Evolutionary conservation across 768 basidiomycete genomes (phyloP), one percentile per base, ranked within the genome.

Genomic region (Daedaleopsis sinensis): DNA sequence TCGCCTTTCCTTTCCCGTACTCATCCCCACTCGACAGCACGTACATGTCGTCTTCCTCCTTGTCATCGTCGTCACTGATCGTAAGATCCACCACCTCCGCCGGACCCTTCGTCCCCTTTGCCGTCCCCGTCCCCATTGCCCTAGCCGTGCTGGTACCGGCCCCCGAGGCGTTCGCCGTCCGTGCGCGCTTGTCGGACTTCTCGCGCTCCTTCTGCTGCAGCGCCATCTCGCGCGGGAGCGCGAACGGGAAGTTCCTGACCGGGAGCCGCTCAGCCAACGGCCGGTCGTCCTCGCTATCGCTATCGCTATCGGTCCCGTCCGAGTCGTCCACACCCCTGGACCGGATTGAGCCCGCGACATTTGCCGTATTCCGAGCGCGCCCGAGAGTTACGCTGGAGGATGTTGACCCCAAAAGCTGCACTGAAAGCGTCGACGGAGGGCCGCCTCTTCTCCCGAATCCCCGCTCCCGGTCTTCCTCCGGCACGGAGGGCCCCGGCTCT

Each of bases 101-200:
- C 7, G 27, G 27, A 7, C 27, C 27, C 27, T 32, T 32, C 27
- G 27, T 32, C 27, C 44, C 23, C 16, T 23, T 19, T 36, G 55
- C 61, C 4, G 54, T 13, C 15, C 61, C 61, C 8, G 61, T 57
- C n/a, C n/a, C n/a, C n/a, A n/a, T n/a, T n/a, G n/a, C n/a, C n/a
- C n/a, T n/a, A n/a, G n/a, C n/a, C n/a, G n/a, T n/a, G n/a, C n/a
- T n/a, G n/a, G n/a, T n/a, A n/a, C n/a, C n/a, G n/a, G n/a, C n/a
- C n/a, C n/a, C n/a, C n/a, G n/a, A n/a, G 38, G 51, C 61, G 1
- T 58, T 62, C 27, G 52, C 23, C 12, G 51, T 50, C 8, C 61
- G 61, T 35, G 54, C n/a, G 1, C 65, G 61, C 55, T 60, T 66
- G 44, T 19, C 27, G 21, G 21, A 3, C 11, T n/a, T 3, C 46